Conservation (phyloP, 345 rosid genomes). For the Gossypium thurberi region DNA sequence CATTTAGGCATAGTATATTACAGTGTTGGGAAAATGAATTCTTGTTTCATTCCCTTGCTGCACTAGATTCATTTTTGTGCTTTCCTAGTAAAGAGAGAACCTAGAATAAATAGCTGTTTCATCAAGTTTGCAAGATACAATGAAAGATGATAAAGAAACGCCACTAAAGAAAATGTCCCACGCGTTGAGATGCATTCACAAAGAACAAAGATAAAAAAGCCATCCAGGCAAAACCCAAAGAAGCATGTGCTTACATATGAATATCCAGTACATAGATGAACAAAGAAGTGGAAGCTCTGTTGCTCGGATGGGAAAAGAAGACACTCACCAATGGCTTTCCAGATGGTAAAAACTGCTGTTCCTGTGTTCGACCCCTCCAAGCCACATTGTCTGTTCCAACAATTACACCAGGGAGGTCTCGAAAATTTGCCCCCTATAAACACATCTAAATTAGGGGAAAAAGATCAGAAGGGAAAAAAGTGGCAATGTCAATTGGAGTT, state of each 20-base stretch:
- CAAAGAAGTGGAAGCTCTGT: not conserved
- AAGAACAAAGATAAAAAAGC: too few species aligned
- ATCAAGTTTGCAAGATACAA: not conserved
- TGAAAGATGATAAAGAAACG: not conserved
- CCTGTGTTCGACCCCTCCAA: constrained; percentile 45
- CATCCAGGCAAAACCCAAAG: not conserved
- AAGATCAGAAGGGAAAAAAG: constrained; percentile 4
- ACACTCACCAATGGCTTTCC: constrained; percentile 75
- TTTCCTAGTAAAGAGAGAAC: not conserved
- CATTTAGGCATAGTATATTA: not conserved
- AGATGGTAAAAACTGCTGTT: constrained; percentile 57
- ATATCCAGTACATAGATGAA: not conserved
- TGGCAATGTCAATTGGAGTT: not conserved
- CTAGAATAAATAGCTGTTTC: not conserved
- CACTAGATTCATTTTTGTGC: not conserved
- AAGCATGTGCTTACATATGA: not conserved
- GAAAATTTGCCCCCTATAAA: constrained; percentile 77
- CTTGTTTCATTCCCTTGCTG: not conserved
- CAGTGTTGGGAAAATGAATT: not conserved
- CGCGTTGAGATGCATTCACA: not conserved
- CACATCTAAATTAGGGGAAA: constrained; percentile 11
- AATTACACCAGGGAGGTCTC: constrained; percentile 80
- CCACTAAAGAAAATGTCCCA: not conserved
- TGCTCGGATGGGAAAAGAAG: not conserved
- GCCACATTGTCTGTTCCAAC: constrained; percentile 66